Evolutionary conservation across 768 basidiomycete species (phyloP), one percentile per base, ranked within the genome.

Genomic region (Lepiota brunneoincarnata): DNA sequence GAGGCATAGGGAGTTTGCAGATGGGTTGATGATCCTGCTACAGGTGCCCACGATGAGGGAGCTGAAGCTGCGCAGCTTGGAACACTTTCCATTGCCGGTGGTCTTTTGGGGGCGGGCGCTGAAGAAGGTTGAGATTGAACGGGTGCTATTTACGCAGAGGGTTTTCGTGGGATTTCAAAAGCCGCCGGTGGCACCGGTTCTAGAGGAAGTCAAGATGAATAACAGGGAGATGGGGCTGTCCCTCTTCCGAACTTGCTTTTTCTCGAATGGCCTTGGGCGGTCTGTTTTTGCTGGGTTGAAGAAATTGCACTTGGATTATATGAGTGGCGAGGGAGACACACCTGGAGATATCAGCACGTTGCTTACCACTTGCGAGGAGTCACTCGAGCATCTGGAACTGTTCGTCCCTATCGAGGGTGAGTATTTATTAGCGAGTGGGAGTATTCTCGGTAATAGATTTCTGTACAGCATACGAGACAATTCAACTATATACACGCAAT

Each of bases 171-270:
- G 6, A 11, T 38, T 24, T 20, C 15, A 40, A 43, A 39, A 20
- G 17, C 52, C 44, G 28, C 14, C 28, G 14, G 45, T 51, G 14
- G 34, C 34, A 40, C 52, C 52, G 17, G 28, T 45, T 24, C 45
- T 54, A 37, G 24, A 39, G 52, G 52, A 46, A 26, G 9, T 54
- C 38, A 47, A 35, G 45, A 54, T 54, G 52, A 45, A 46, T 34
- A 54, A 54, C 17, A 54, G 38, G 24, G 20, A 35, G n/a, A 47
- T 37, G 43, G 52, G 52, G 10, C 28, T 46, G n/a, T 38, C 43
- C 17, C 24, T 54, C 4, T 28, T 54, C 12, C 15, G 37, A 34
- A 18, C 47, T 6, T 45, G 47, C 46, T 54, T 54, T 24, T 31
- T 54, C n/a, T 54, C 52, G 6, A 26, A 45, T 40, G 15, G 14